These are phyloP conservation scores for Penicillium cosmopolitanum DNA, from an alignment of 495 filamentous ascomycete genomes.

Conservation along the genomic window DNA sequence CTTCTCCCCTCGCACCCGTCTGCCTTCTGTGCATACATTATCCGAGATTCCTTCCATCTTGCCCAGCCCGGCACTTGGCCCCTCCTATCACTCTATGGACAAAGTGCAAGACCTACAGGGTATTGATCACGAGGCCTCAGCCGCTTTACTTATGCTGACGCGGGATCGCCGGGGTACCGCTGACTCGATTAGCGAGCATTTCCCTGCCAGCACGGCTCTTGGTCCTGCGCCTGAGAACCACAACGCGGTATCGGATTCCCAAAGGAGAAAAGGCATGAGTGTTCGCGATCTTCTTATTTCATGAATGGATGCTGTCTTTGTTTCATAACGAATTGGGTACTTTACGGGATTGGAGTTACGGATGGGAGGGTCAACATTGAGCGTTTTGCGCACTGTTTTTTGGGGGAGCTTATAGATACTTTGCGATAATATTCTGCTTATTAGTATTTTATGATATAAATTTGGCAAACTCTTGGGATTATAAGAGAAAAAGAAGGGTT, in stretches of 20 bases:
- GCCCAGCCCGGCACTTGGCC: slow-evolving; percentile 47
- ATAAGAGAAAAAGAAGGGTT: no score
- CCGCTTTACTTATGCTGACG: slow-evolving; percentile 80
- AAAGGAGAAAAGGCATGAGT: slow-evolving; percentile 65
- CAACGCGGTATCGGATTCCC: slow-evolving; percentile 16
- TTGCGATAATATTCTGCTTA: no score
- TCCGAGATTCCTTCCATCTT: slow-evolving; percentile 41
- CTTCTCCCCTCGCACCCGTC: slow-evolving; percentile 42
- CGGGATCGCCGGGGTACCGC: slow-evolving; percentile 60
- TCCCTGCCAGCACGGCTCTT: slow-evolving; percentile 19
- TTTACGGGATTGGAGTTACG: slow-evolving; percentile 4
- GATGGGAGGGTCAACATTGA: background rate
- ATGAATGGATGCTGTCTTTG: slow-evolving; percentile 15
- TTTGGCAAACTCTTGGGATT: no score
- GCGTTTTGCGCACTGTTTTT: background rate
- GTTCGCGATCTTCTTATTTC: slow-evolving; percentile 78
- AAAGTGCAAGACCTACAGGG: slow-evolving; percentile 39
- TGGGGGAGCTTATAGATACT: background rate
- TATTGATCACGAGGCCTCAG: slow-evolving; percentile 77
- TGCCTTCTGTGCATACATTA: slow-evolving; percentile 31
- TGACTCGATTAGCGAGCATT: slow-evolving; percentile 37
- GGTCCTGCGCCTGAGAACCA: slow-evolving; percentile 9
- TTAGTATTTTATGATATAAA: no score
- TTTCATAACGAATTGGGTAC: background rate
- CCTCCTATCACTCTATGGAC: slow-evolving; percentile 30